These are phyloP conservation scores for Blastomyces parvus DNA, from an alignment of 2,329 filamentous ascomycete genomes.

Conservation along the genomic window DNA sequence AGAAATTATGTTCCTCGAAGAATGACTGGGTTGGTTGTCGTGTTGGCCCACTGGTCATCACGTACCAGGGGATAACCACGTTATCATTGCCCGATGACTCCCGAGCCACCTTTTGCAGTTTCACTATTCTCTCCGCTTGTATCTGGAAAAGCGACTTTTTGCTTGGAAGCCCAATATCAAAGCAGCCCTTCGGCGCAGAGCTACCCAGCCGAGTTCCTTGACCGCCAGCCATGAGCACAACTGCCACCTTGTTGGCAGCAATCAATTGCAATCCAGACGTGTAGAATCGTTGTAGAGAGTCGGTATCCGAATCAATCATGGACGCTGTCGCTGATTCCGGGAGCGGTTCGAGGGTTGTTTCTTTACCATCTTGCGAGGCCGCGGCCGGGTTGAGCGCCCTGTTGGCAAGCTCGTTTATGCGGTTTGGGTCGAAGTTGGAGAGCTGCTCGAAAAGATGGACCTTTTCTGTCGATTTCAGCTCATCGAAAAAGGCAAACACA, in stretches of 20 bases:
- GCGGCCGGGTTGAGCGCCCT: slow-evolving; percentile 64
- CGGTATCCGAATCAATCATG: slow-evolving; percentile 74
- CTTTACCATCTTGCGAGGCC: slow-evolving; percentile 27
- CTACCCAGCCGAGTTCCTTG: slow-evolving; percentile 92
- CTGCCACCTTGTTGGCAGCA: slow-evolving; percentile 61
- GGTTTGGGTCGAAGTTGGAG: slow-evolving; percentile 65
- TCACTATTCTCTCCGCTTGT: slow-evolving; percentile 86
- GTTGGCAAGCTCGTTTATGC: slow-evolving; percentile 80
- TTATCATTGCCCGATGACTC: slow-evolving; percentile 53
- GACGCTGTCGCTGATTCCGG: slow-evolving; percentile 79
- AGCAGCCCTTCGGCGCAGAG: slow-evolving; percentile 94
- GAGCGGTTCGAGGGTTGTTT: slow-evolving; percentile 64
- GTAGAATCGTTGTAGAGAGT: slow-evolving; percentile 78
- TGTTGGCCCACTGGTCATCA: slow-evolving; percentile 97
- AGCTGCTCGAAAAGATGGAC: slow-evolving; percentile 73
- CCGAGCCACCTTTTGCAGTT: slow-evolving; percentile 70
- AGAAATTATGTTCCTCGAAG: slow-evolving; percentile 83
- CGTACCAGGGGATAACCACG: slow-evolving; percentile 85
- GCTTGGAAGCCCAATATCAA: slow-evolving; percentile 87
- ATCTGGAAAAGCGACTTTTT: slow-evolving; percentile 95
- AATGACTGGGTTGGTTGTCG: slow-evolving; percentile 85
- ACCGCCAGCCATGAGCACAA: slow-evolving; percentile 94
- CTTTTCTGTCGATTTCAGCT: slow-evolving; percentile 63
- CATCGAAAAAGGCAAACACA: slow-evolving; percentile 80
- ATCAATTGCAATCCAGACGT: slow-evolving; percentile 57